Base-by-base conservation (phyloP, 1,284 basidiomycete genomes). In the Hemileccinum hortonii region DNA sequence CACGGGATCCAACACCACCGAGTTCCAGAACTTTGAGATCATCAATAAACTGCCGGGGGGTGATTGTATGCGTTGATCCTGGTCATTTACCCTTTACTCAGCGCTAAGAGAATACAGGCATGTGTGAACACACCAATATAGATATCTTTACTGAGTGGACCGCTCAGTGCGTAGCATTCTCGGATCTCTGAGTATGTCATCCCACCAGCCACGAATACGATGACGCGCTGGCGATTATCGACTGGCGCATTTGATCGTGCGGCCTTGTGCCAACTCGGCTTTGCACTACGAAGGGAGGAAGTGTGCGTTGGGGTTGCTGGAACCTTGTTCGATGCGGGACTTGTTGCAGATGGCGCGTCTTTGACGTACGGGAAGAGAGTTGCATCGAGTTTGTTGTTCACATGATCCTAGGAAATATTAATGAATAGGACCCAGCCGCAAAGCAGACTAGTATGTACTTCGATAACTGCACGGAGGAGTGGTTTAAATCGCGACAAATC, bases 101-200 rank as follows among this genome's bases (percentile, higher is more conserved):
- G 47, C 29, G 53, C 29, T 16, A 33, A 14, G 11, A n/a, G 18
- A 38, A 35, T 14, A 10, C 29, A 41, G 30, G 6, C 6, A 35
- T 35, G 10, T n/a, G 12, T 35, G n/a, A 8, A 54, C 66, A 54
- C 61, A 94, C 94, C 94, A 58, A 99, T 92, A 71, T 87, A 90
- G 52, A 98, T 83, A 61, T 99, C 96, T 70, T 90, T 94, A 63
- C 87, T 87, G 46, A 93, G 70, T 8, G 82, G 67, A 46, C 78
- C 77, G 6, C 91, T 89, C 9, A 96, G 75, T 47, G 88, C 78
- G 67, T 98, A 99, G 32, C 83, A 87, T 65, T 93, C 86, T 52
- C 96, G 78, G 70, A 97, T 88, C 73, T 99, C 97, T 0, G 92
- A 94, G 69, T 95, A 97, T 3, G 96, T 97, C 83, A 97, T 89